A percentile compares a stretch with the other conserved stretches of the same genome.
Conservation (phyloP, 192 early-diverging fungal genomes). For the Entomortierella beljakovae region DNA sequence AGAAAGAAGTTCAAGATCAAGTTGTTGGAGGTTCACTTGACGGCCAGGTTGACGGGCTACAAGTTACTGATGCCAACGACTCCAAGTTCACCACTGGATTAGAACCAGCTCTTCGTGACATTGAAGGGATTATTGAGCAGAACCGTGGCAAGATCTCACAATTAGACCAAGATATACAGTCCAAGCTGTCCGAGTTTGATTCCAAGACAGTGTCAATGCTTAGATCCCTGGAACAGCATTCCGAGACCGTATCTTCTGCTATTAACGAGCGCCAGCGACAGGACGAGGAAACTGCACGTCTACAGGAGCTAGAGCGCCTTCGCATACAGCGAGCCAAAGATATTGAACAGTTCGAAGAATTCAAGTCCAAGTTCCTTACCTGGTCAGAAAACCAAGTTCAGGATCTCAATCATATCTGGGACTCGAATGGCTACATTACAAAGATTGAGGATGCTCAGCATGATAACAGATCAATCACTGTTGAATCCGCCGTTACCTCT, state of each 20-base stretch:
- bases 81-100: neutral
- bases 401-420: conserved; percentile 28
- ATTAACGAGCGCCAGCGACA: conserved; percentile 28
- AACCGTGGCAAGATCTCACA: conserved; percentile 15
- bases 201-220: conserved; percentile 10
- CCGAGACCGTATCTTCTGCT: conserved; percentile 9
- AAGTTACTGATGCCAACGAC: neutral
- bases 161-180: conserved; percentile 19
- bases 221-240: conserved; percentile 11
- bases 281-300: conserved; percentile 28
- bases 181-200: conserved; percentile 28
- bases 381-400: conserved; percentile 25
- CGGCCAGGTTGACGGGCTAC: conserved; percentile 1
- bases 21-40: neutral
- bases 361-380: conserved; percentile 29
- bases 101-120: neutral
- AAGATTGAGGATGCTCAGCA: conserved; percentile 1
- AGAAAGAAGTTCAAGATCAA: conserved; percentile 13
- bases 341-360: conserved; percentile 27
- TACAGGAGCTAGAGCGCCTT: conserved; percentile 25
- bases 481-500: conserved; percentile 1
- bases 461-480: neutral
- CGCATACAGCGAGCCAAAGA: conserved; percentile 18
- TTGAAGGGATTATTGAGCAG: conserved; percentile 8
- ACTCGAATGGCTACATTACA: conserved; percentile 15